Base-by-base conservation (phyloP, 2,329 filamentous ascomycete genomes). In the Colletotrichum sojae region DNA sequence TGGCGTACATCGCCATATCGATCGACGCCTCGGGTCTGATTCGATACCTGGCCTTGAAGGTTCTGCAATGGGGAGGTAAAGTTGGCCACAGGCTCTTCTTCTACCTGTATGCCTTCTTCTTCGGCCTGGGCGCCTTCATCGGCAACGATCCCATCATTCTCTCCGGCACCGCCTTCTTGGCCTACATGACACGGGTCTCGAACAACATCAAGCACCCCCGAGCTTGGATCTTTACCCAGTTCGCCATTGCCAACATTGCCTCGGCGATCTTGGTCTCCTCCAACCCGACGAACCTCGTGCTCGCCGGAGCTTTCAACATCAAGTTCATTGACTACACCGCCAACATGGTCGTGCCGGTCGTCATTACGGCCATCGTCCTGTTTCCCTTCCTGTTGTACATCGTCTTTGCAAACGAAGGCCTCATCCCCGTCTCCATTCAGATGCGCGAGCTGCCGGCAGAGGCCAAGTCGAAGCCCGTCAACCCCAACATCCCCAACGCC, bases 221-320 rank as follows among this genome's bases (percentile, higher is more conserved):
- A 73, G 92, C 92, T 0, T 94, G 92, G 91, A 93, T 94, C 22
- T 86, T 89, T 73, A 88, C 87, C 2, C 92, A 94, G 67, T 94
- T 94, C 66, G 87, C 91, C 16, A 78, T 93, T 1, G 91, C 91
- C 59, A 94, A 94, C 70, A 91, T 94, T 55, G 89, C 89, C 2
- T 94, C 92, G 0, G 91, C 92, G 0, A 92, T 94, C 25, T 82
- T 94, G 13, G 92, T 94, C 10, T 94, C 92, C 0, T 94, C 91
- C 0, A 94, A 94, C 69, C 92, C 92, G 0, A 94, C 92, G 2
- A 94, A 94, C 63, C 85, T 94, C 8, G 91, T 94, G 0, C 84
- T 94, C 0, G 91, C 91, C 0, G 91, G 91, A 4, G 92, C 92
- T 2, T 94, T 94, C 74, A 75, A 87, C 4, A 90, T 94, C 80